Evolutionary conservation across 2,329 filamentous ascomycete species (phyloP).

Genomic region (Aspergillus flavus): DNA sequence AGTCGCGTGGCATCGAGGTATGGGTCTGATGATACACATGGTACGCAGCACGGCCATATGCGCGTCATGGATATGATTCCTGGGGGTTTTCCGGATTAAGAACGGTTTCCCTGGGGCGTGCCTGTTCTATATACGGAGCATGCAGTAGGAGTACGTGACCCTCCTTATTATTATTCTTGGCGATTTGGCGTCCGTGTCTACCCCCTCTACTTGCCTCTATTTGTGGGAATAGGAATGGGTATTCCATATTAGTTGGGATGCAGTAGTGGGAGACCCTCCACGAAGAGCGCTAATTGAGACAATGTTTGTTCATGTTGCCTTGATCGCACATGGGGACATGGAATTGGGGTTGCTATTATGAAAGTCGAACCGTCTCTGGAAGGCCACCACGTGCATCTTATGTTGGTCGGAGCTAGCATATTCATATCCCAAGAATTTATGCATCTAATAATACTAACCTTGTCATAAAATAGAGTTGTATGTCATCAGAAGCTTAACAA

Average conservation of each 20-base stretch:
- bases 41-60: neutral
- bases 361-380: neutral
- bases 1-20: neutral
- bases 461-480: neutral
- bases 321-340: neutral
- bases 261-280: no score
- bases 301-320: neutral
- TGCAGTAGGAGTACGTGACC: no score
- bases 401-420: no score
- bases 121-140: no score
- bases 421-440: neutral
- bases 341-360: neutral
- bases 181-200: neutral
- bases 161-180: neutral
- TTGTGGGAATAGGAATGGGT: neutral
- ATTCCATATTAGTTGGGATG: neutral
- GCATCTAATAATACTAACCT: neutral
- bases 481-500: neutral
- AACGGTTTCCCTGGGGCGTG: neutral
- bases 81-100: neutral
- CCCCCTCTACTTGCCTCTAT: neutral
- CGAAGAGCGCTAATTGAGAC: neutral
- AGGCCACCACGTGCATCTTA: neutral
- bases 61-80: neutral
- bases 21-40: no score